These are phyloP conservation scores for Asterionellopsis glacialis DNA, from an alignment of 108 stramenopile species.

Conservation along the genomic window DNA sequence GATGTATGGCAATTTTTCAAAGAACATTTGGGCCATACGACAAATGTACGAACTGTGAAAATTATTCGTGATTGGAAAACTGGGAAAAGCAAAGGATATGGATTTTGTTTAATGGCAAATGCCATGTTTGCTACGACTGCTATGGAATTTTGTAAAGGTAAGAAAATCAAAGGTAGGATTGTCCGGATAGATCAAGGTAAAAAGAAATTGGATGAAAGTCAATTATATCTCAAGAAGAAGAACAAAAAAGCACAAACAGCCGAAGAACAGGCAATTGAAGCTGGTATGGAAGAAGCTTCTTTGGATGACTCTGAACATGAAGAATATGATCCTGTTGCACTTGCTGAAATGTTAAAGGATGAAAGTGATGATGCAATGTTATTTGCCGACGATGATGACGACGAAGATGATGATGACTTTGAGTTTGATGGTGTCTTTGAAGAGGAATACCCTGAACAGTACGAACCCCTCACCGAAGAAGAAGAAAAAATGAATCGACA, in stretches of 20 bases:
- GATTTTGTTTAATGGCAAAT: slow-evolving; percentile 73
- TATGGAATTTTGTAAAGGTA: slow-evolving; percentile 56
- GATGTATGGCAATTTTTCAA: slow-evolving; percentile 29
- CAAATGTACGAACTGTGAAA: slow-evolving; percentile 17
- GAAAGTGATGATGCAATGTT: slow-evolving; percentile 40
- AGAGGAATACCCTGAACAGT: slow-evolving; percentile 43
- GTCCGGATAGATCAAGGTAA: slow-evolving; percentile 66
- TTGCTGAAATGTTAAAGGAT: slow-evolving; percentile 19
- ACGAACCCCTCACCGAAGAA: slow-evolving; percentile 30
- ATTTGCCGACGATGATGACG: slow-evolving; percentile 40
- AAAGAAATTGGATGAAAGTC: slow-evolving; percentile 45
- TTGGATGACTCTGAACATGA: slow-evolving; percentile 22
- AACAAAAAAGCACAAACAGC: slow-evolving; percentile 43
- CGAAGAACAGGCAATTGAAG: slow-evolving; percentile 64
- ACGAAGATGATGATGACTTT: slow-evolving; percentile 50
- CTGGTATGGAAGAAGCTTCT: slow-evolving; percentile 46
- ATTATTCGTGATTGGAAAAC: slow-evolving; percentile 86
- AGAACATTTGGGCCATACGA: slow-evolving; percentile 10
- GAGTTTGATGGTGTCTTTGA: slow-evolving; percentile 64
- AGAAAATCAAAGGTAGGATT: slow-evolving; percentile 41
- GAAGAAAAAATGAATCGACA: slow-evolving; percentile 61
- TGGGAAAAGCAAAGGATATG: slow-evolving; percentile 82
- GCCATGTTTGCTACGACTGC: slow-evolving; percentile 77
- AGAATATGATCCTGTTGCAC: slow-evolving; percentile 9
- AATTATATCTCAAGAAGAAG: slow-evolving; percentile 43